Conservation (phyloP, 2,329 filamentous ascomycete species). For the Chlorencoelia australis region DNA sequence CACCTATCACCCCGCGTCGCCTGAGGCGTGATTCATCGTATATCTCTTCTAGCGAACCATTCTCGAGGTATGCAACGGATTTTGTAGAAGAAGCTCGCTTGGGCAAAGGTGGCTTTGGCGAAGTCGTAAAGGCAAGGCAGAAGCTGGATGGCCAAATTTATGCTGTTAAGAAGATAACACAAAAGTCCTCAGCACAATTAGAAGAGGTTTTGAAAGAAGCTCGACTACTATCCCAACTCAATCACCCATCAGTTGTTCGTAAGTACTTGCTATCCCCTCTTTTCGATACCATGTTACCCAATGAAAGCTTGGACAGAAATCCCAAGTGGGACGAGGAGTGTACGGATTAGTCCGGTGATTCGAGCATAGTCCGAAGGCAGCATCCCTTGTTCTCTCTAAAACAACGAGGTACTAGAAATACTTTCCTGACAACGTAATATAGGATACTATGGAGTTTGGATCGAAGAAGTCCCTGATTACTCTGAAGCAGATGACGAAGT, state of each 20-base stretch:
- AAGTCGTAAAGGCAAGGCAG: slow-evolving; percentile 91
- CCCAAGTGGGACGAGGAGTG: background rate
- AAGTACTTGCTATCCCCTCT: slow-evolving; percentile 14
- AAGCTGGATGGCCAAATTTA: slow-evolving; percentile 91
- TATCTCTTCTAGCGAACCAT: slow-evolving; percentile 39
- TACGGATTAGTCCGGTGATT: too few relatives aligned
- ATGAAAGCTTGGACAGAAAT: too few relatives aligned
- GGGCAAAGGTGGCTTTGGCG: slow-evolving; percentile 89
- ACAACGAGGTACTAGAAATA: too few relatives aligned
- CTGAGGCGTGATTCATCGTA: slow-evolving; percentile 56
- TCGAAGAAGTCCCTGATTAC: slow-evolving; percentile 57
- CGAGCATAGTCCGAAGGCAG: too few relatives aligned
- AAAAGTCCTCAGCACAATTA: slow-evolving; percentile 66
- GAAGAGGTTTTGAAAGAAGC: slow-evolving; percentile 80
- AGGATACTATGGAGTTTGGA: slow-evolving; percentile 92
- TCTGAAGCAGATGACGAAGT: slow-evolving; percentile 45
- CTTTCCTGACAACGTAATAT: too few relatives aligned
- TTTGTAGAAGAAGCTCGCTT: slow-evolving; percentile 84
- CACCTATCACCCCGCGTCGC: slow-evolving; percentile 35
- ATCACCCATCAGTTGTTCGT: slow-evolving; percentile 60
- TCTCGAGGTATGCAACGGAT: slow-evolving; percentile 67
- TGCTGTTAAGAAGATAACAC: slow-evolving; percentile 92
- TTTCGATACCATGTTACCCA: too few relatives aligned
- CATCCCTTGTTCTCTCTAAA: too few relatives aligned
- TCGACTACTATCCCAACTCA: slow-evolving; percentile 80